Evolutionary conservation across 306 rosid genomes (phyloP).

Genomic region (Lablab purpureus): DNA sequence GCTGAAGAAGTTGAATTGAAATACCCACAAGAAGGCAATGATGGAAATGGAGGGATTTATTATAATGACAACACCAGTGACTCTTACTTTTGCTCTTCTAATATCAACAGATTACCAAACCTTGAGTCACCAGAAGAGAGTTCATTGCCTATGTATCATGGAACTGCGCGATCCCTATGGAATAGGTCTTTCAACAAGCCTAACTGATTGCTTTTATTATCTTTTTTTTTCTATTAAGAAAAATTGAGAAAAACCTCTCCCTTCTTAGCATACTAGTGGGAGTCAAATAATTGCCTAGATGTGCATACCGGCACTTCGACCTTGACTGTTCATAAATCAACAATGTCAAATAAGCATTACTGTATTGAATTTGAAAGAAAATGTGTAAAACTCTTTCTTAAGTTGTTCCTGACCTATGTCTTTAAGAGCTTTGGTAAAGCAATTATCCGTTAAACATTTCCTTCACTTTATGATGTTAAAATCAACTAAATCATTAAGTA

Average conservation of each 20-base stretch:
- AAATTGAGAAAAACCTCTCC: background rate
- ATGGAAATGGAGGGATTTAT: slow-evolving; percentile 48
- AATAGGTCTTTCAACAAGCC: slow-evolving; percentile 52
- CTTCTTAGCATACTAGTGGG: slow-evolving; percentile 26
- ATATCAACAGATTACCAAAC: slow-evolving; percentile 45
- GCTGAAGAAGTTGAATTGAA: slow-evolving; percentile 51
- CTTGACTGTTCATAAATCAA: slow-evolving; percentile 34
- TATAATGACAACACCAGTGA: slow-evolving; percentile 32
- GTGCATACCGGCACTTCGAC: background rate
- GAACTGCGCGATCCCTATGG: slow-evolving; percentile 52
- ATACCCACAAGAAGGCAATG: slow-evolving; percentile 38
- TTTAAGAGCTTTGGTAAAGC: too few species aligned
- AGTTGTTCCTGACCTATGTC: background rate
- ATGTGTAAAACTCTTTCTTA: background rate
- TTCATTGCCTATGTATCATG: slow-evolving; percentile 48
- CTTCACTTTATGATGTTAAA: too few species aligned
- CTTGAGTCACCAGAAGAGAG: slow-evolving; percentile 59
- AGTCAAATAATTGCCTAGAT: slow-evolving; percentile 44
- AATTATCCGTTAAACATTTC: too few species aligned
- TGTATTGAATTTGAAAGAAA: background rate
- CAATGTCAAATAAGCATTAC: slow-evolving; percentile 8
- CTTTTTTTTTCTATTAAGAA: background rate
- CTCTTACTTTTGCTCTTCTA: slow-evolving; percentile 42
- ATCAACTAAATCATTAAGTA: too few species aligned
- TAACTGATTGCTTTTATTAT: slow-evolving; percentile 37